Base-by-base conservation (phyloP, 2,329 filamentous ascomycete species). In the Ascosphaera aggregata region DNA sequence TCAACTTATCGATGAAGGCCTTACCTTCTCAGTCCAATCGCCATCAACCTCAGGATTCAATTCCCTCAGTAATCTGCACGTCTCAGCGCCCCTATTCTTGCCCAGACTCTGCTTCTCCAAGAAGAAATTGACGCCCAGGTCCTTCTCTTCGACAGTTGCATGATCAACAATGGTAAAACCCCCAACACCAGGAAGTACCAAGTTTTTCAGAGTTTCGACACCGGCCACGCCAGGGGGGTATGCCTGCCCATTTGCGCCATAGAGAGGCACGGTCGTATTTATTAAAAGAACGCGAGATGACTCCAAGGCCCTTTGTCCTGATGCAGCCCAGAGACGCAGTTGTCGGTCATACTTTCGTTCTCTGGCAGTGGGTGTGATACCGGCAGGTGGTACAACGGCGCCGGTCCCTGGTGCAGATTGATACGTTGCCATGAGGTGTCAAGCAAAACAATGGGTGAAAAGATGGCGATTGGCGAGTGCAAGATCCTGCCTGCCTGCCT, bases 121-220 rank as follows among this genome's bases (percentile, higher is more conserved):
- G 51, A 98, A 98, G 66, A 98, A 98, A 59, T 98, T 98, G 44
- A 94, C 77, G 3, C 91, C 89, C 32, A 98, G 63, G 50, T 98
- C 89, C 34, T 73, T 66, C 47, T 92, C 76, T 1, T 63, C 65
- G n/a, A 98, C 85, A 2, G 67, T 56, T 1, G 73, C 70, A 4
- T 78, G 73, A 50, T 98, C 89, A 39, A 79, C 76, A 44, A 98
- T 92, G 1, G 81, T 91, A 55, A 94, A 98, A 18, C 73, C 71
- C 7, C 89, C 91, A 49, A 95, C 79, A 2, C 85, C 81, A 41
- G 89, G 89, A 7, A 98, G 63, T 2, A 98, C 80, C n/a, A 98
- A 71, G 53, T 98, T 98, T 66, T 98, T 98, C 44, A 98, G 67
- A 0, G 85, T 76, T 58, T 98, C 89, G 9, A 91, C 69, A 11